Evolutionary conservation across 1,284 basidiomycete species (phyloP).

Genomic region (Ganoderma multipileum): DNA sequence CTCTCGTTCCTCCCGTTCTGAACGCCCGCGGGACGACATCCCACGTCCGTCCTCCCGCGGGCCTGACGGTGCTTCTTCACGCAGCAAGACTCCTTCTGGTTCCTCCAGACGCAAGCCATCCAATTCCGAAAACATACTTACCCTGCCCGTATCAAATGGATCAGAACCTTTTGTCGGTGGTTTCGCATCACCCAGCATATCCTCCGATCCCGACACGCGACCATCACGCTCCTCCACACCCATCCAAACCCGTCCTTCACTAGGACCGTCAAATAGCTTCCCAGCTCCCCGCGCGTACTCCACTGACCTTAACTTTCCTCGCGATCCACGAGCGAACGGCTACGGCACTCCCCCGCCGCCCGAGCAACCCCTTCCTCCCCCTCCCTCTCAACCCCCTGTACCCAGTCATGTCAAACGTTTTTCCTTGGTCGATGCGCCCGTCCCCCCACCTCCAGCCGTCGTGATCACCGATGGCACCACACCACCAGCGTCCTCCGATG

Average conservation of each 20-base stretch:
- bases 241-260: conserved; percentile 22
- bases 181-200: conserved; percentile 43
- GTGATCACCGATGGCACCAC: conserved; percentile 60
- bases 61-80: conserved; percentile 23
- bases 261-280: conserved; percentile 21
- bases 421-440: conserved; percentile 75
- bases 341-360: conserved; percentile 21
- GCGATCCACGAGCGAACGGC: conserved; percentile 24
- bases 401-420: conserved; percentile 74
- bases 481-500: conserved; percentile 33
- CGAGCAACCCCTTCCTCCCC: conserved; percentile 20
- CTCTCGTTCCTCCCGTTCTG: conserved; percentile 47
- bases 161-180: conserved; percentile 56
- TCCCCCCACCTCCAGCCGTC: conserved; percentile 43
- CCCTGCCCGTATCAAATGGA: conserved; percentile 40
- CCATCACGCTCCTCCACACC: conserved; percentile 33
- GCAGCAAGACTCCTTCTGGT: conserved; percentile 32
- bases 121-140: conserved; percentile 33
- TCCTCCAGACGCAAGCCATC: conserved; percentile 41
- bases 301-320: conserved; percentile 31
- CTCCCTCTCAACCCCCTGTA: conserved; percentile 47
- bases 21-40: conserved; percentile 25
- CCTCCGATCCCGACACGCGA: conserved; percentile 11
- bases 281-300: conserved; percentile 32
- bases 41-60: conserved; percentile 31